Evolutionary conservation across 805 yeast species (phyloP).

Genomic region (Lachancea lanzarotensis): DNA sequence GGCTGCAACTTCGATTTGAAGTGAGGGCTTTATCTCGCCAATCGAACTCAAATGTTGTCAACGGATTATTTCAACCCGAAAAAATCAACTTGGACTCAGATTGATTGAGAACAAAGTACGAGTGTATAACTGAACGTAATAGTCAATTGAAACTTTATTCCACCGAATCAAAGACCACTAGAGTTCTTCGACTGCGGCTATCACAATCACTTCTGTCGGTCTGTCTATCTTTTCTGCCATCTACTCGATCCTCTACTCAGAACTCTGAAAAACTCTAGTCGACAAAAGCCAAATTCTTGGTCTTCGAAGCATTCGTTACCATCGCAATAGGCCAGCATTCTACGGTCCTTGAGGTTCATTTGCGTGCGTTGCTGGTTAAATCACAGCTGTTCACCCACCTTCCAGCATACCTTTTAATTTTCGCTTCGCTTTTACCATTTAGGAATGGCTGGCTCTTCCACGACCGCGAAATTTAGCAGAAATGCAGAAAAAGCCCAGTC

Average conservation of each 20-base stretch:
- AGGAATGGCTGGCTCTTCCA: conserved; percentile 2
- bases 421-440: not conserved
- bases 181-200: not conserved
- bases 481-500: not conserved
- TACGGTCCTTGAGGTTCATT: too few relatives aligned
- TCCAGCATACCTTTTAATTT: not conserved
- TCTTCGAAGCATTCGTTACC: too few relatives aligned
- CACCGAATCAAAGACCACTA: too few relatives aligned
- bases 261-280: not conserved
- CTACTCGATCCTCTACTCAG: not conserved
- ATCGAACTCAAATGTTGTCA: too few relatives aligned
- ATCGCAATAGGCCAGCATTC: too few relatives aligned
- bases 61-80: too few relatives aligned
- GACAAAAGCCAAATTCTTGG: not conserved
- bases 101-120: too few relatives aligned
- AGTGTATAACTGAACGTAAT: too few relatives aligned
- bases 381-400: not conserved
- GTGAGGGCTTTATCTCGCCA: too few relatives aligned
- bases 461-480: not conserved
- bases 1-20: not conserved
- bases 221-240: not conserved
- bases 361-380: not conserved
- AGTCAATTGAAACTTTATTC: too few relatives aligned
- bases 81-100: too few relatives aligned
- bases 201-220: not conserved